Conservation (phyloP, 2,329 filamentous ascomycete species). For the Pseudocercospora macadamiae region DNA sequence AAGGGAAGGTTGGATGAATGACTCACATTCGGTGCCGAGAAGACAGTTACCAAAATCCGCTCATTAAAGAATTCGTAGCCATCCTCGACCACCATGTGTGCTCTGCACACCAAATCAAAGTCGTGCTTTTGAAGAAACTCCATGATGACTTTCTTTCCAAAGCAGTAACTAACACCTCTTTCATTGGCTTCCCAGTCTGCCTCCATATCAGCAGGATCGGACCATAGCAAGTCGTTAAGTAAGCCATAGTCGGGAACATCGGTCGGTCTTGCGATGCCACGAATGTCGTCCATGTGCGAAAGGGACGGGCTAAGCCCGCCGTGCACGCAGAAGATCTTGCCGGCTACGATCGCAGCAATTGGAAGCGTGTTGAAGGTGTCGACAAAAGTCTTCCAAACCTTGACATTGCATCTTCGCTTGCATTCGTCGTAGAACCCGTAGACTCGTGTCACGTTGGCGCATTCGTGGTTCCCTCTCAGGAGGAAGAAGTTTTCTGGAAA, state of each 20-base stretch:
- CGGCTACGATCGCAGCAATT: constrained; percentile 93
- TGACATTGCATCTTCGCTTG: constrained; percentile 93
- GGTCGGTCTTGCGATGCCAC: constrained; percentile 91
- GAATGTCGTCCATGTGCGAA: constrained; percentile 97
- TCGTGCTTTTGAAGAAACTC: constrained; percentile 94
- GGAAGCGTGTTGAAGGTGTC: constrained; percentile 96
- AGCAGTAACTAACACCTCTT: constrained; percentile 95
- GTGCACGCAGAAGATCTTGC: constrained; percentile 97
- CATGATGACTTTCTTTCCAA: constrained; percentile 96
- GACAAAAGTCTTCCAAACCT: constrained; percentile 97
- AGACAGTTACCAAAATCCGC: constrained; percentile 91
- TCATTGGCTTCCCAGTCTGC: constrained; percentile 95
- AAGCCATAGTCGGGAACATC: constrained; percentile 97
- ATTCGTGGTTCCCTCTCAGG: constrained; percentile 92
- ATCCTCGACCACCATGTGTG: constrained; percentile 99
- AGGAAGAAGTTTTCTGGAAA: constrained; percentile 98
- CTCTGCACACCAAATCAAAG: constrained; percentile 94
- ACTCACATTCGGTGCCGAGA: constrained; percentile 88
- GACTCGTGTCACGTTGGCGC: constrained; percentile 91
- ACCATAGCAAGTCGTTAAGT: constrained; percentile 94
- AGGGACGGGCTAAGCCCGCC: constrained; percentile 90
- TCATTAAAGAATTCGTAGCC: constrained; percentile 99
- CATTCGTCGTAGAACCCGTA: constrained; percentile 99
- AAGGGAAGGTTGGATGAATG: not conserved
- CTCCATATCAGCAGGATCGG: constrained; percentile 97